Conservation (phyloP, 805 yeast species). For the Kregervanrija fluxuum region DNA sequence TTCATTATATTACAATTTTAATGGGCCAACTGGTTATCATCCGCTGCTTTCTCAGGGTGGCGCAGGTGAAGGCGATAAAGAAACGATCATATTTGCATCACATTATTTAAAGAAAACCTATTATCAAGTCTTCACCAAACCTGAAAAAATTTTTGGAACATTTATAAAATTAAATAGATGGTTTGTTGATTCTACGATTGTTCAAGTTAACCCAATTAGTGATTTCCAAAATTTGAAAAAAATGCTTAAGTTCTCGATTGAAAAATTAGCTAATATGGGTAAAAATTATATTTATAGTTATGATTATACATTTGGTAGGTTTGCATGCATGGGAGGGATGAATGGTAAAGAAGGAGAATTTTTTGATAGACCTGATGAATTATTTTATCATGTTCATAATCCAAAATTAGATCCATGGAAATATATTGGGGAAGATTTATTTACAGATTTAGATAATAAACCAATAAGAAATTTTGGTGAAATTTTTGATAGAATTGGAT, state of each 20-base stretch:
- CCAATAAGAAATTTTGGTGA: slow-evolving; percentile 23
- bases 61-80: slow-evolving; percentile 73
- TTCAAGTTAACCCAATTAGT: slow-evolving; percentile 24
- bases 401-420: slow-evolving; percentile 46
- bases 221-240: slow-evolving; percentile 17
- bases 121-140: slow-evolving; percentile 39
- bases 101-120: slow-evolving; percentile 36
- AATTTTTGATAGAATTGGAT: slow-evolving; percentile 11
- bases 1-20: slow-evolving; percentile 57
- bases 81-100: slow-evolving; percentile 64
- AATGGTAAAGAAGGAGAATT: background rate
- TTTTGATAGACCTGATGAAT: slow-evolving; percentile 13
- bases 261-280: background rate
- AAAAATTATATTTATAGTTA: slow-evolving; percentile 13
- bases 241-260: background rate
- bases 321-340: slow-evolving; percentile 8
- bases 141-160: slow-evolving; percentile 17
- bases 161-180: slow-evolving; percentile 9
- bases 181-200: slow-evolving; percentile 18
- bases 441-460: slow-evolving; percentile 10
- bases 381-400: slow-evolving; percentile 38
- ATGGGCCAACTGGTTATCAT: slow-evolving; percentile 54
- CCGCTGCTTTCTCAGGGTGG: slow-evolving; percentile 54
- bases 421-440: slow-evolving; percentile 13
- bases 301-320: slow-evolving; percentile 14